Conservation (phyloP, 2,329 filamentous ascomycete species). For the Fusarium guadeloupense region DNA sequence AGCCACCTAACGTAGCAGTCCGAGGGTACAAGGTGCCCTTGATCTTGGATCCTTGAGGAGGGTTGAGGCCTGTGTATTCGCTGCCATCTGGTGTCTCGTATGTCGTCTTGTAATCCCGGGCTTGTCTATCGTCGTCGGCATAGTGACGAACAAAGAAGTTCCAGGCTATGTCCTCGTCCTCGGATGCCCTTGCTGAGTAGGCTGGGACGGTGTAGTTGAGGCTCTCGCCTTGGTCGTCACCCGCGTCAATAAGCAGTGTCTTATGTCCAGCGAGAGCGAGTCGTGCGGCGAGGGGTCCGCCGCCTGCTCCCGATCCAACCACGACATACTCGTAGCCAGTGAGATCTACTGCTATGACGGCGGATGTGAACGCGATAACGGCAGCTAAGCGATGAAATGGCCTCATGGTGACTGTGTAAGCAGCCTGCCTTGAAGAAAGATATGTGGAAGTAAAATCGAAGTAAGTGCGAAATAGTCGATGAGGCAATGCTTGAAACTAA, state of each 20-base stretch:
- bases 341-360: too few species aligned
- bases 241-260: constrained; percentile 69
- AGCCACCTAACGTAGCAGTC: constrained; percentile 58
- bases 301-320: constrained; percentile 69
- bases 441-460: too few species aligned
- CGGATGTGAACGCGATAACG: too few species aligned
- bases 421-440: too few species aligned
- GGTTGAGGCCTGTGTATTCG: constrained; percentile 58
- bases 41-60: constrained; percentile 51
- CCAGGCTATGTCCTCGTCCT: constrained; percentile 67
- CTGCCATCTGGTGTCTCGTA: constrained; percentile 63
- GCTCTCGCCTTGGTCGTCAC: constrained; percentile 64
- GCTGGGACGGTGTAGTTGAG: constrained; percentile 65
- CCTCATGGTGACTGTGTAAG: too few species aligned
- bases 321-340: constrained; percentile 66
- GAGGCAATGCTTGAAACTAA: too few species aligned
- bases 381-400: too few species aligned
- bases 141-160: constrained; percentile 73
- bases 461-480: too few species aligned
- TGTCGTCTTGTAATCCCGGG: constrained; percentile 66
- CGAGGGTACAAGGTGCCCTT: constrained; percentile 59
- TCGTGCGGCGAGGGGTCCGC: constrained; percentile 65
- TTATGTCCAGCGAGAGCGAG: constrained; percentile 68
- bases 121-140: constrained; percentile 60
- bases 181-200: constrained; percentile 61